Conservation (phyloP, 306 rosid genomes). For the Sicyos edulis region DNA sequence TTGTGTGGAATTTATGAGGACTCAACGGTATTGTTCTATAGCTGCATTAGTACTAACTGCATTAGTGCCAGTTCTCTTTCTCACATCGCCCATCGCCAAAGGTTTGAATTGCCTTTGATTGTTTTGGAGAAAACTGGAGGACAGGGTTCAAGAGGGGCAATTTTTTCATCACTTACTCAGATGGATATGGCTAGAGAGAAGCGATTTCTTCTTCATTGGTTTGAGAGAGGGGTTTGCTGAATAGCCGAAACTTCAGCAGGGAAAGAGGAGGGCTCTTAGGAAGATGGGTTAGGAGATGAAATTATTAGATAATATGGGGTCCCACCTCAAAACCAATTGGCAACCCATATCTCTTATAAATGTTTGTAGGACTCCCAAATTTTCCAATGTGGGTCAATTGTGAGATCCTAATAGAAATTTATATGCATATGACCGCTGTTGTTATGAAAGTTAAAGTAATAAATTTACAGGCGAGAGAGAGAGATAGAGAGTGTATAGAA, state of each 20-base stretch:
- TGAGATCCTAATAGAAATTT: no score
- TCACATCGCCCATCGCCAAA: background rate
- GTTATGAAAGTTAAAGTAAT: background rate
- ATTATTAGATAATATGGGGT: no score
- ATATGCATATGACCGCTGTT: background rate
- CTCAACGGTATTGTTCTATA: background rate
- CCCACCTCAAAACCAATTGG: no score
- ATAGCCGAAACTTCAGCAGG: background rate
- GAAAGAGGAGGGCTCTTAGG: conserved; percentile 4
- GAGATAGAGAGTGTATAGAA: background rate
- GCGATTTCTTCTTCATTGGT: background rate
- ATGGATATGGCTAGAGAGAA: background rate
- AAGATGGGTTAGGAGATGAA: background rate
- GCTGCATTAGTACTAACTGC: conserved; percentile 1
- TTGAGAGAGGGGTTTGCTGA: conserved; percentile 5
- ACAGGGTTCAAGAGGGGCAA: background rate
- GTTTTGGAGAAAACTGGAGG: background rate
- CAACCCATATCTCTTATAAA: no score
- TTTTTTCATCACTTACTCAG: background rate
- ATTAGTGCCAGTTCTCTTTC: conserved; percentile 1
- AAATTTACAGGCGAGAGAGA: background rate
- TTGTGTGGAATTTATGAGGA: background rate
- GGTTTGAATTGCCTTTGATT: background rate
- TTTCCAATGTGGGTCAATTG: no score
- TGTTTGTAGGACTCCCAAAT: no score